A percentile compares a stretch with the other conserved stretches of the same genome.
These are phyloP conservation scores for Rhodotorula diobovata DNA, from an alignment of 768 basidiomycete genomes.

Conservation along the genomic window DNA sequence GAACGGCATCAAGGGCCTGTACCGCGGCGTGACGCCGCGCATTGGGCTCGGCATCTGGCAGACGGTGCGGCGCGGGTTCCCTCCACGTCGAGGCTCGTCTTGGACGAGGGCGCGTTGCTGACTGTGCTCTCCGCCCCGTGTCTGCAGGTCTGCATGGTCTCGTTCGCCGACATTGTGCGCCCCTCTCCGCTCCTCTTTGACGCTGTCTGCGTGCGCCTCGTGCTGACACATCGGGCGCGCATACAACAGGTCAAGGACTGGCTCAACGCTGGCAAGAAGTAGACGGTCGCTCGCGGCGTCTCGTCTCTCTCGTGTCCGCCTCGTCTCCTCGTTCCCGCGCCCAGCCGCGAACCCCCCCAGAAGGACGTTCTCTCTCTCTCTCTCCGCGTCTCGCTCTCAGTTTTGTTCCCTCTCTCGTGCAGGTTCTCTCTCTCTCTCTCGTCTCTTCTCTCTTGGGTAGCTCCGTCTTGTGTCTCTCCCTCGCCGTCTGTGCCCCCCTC, in stretches of 20 bases:
- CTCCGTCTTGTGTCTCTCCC: not conserved
- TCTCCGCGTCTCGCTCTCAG: not conserved
- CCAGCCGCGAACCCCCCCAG: not conserved
- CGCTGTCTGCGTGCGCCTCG: not conserved
- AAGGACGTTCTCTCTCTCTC: not conserved
- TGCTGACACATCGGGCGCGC: not conserved
- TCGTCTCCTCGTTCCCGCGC: not conserved
- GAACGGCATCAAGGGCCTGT: constrained; percentile 92
- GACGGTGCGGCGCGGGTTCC: constrained; percentile 52
- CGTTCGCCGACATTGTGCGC: constrained; percentile 83
- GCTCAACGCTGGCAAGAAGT: constrained; percentile 5
- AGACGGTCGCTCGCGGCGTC: not conserved
- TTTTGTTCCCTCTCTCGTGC: not conserved
- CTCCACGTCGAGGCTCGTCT: no score
- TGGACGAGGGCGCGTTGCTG: no score
- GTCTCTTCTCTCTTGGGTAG: not conserved
- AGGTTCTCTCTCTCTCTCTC: not conserved
- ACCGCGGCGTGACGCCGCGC: constrained; percentile 94
- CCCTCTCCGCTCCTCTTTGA: not conserved
- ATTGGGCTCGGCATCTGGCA: constrained; percentile 96
- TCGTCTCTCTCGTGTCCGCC: not conserved
- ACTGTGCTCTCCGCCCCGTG: constrained; percentile 20
- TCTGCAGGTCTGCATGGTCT: constrained; percentile 82
- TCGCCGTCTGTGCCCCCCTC: not conserved
- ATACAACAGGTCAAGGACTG: constrained; percentile 8